phyloP scores from a whole-genome alignment of 345 rosid species.

The Salix koriyanagi region DNA sequence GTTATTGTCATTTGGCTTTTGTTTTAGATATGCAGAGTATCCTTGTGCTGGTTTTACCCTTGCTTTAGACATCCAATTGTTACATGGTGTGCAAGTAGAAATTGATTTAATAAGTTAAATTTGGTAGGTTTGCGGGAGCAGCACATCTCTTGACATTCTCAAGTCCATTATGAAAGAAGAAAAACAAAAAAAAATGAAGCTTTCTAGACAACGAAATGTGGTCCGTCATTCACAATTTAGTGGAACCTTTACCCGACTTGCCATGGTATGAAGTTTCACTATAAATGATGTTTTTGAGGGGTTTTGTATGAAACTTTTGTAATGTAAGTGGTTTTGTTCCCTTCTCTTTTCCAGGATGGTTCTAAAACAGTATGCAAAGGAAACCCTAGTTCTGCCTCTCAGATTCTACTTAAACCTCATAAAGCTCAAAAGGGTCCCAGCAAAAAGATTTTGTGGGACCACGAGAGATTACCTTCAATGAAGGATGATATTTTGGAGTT shows the following conservation, averaged over 20 bases:
- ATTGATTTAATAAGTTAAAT: not conserved
- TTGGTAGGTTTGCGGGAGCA: slow-evolving; percentile 43
- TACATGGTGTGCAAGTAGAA: too few species aligned
- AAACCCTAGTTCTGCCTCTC: slow-evolving; percentile 45
- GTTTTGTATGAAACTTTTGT: not conserved
- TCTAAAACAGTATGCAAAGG: slow-evolving; percentile 65
- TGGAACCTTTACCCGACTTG: slow-evolving; percentile 76
- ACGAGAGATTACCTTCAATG: slow-evolving; percentile 45
- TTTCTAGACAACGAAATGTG: slow-evolving; percentile 40
- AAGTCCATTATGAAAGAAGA: slow-evolving; percentile 74
- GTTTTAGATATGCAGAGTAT: too few species aligned
- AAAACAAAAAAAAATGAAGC: slow-evolving; percentile 55
- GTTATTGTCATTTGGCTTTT: not conserved
- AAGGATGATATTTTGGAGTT: slow-evolving; percentile 49
- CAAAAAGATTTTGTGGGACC: slow-evolving; percentile 62
- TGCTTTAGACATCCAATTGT: too few species aligned
- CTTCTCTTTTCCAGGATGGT: slow-evolving; percentile 62
- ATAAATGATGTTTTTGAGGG: slow-evolving; percentile 6
- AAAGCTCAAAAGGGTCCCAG: slow-evolving; percentile 38
- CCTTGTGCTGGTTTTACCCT: too few species aligned
- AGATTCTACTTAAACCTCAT: slow-evolving; percentile 39
- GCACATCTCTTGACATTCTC: slow-evolving; percentile 53
- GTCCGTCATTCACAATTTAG: slow-evolving; percentile 72
- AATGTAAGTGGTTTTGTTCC: not conserved
- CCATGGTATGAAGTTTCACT: slow-evolving; percentile 53